phyloP scores from a whole-genome alignment of 768 basidiomycete species.

The Hysterangium stoloniferum region DNA sequence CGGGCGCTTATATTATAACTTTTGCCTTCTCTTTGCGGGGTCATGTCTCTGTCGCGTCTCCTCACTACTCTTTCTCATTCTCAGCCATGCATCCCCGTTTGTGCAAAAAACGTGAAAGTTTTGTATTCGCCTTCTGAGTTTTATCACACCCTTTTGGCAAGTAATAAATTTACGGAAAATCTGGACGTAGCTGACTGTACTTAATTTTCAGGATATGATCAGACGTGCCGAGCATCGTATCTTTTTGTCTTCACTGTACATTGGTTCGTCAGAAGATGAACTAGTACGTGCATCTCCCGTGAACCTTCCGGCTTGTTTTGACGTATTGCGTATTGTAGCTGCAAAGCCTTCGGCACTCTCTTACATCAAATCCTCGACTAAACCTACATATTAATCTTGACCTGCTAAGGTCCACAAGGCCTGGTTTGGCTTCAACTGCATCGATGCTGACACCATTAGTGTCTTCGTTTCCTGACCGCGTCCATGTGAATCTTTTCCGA shows the following conservation, averaged over 20 bases:
- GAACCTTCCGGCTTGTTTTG: background rate
- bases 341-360: slow-evolving; percentile 50
- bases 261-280: slow-evolving; percentile 70
- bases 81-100: slow-evolving; percentile 43
- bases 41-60: slow-evolving; percentile 1
- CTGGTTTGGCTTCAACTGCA: slow-evolving; percentile 61
- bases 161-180: slow-evolving; percentile 21
- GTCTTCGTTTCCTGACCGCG: slow-evolving; percentile 59
- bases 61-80: slow-evolving; percentile 1
- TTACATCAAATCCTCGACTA: slow-evolving; percentile 52
- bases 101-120: slow-evolving; percentile 42
- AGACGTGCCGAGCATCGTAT: slow-evolving; percentile 68
- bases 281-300: slow-evolving; percentile 48
- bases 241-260: slow-evolving; percentile 86
- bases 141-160: slow-evolving; percentile 44
- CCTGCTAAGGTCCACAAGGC: slow-evolving; percentile 69
- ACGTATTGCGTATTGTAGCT: slow-evolving; percentile 45
- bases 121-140: slow-evolving; percentile 54
- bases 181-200: background rate
- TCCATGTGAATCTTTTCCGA: slow-evolving; percentile 76
- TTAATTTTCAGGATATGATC: slow-evolving; percentile 58
- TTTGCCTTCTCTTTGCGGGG: slow-evolving; percentile 1
- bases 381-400: slow-evolving; percentile 72
- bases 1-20: background rate
- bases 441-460: slow-evolving; percentile 67